Evolutionary conservation across 176 grass and related monocot species (phyloP).

Genomic region (Oryza brachyantha): DNA sequence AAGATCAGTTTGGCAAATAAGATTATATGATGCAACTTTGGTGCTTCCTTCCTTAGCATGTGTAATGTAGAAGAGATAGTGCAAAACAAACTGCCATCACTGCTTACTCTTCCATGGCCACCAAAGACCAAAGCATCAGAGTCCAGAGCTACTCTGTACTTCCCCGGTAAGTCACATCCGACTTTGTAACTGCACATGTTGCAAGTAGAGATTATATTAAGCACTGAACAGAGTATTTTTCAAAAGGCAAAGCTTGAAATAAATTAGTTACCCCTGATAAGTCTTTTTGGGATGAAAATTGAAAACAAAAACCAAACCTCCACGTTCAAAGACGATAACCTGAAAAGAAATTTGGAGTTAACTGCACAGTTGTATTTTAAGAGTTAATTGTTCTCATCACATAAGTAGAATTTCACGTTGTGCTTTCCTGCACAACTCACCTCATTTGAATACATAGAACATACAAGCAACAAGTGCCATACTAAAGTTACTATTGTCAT

Average conservation of each 20-base stretch:
- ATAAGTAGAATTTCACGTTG: neutral
- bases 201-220: constrained; percentile 9
- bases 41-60: neutral
- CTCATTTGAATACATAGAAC: neutral
- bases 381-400: constrained; percentile 9
- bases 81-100: neutral
- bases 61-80: neutral
- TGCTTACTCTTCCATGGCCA: constrained; percentile 89
- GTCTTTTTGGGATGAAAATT: constrained; percentile 91
- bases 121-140: constrained; percentile 86
- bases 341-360: constrained; percentile 34
- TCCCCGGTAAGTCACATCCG: constrained; percentile 87
- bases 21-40: neutral
- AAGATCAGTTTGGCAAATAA: constrained; percentile 14
- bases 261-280: constrained; percentile 67
- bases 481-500: constrained; percentile 12
- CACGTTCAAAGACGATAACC: constrained; percentile 96
- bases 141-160: constrained; percentile 72
- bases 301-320: constrained; percentile 92
- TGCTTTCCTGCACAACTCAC: neutral
- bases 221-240: neutral
- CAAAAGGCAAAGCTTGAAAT: neutral
- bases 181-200: constrained; percentile 77
- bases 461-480: neutral
- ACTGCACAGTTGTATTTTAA: constrained; percentile 3